Base-by-base conservation (phyloP, 371 early-diverging fungal species). In the Mucor indicus region DNA sequence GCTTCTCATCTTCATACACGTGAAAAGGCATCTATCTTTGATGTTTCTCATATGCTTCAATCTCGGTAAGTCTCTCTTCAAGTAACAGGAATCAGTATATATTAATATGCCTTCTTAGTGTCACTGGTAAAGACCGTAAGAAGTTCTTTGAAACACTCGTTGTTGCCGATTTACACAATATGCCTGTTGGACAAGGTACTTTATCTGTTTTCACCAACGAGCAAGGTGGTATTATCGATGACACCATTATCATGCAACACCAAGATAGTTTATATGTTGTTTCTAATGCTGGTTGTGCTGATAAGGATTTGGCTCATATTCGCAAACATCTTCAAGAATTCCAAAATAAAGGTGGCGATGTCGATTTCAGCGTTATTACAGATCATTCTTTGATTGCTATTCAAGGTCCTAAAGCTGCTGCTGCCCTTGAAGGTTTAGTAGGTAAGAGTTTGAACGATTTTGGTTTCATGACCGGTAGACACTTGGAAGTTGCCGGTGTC, bases 1-100 rank as follows among this genome's bases (percentile, higher is more conserved):
- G 89, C 90, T 15, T 91, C 93, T 16, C 96, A 96, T 64, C 59
- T 81, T 45, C 94, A 93, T 75, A 96, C 96, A 3, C 82, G 98
- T 56, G 68, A 84, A 58, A 85, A 92, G 50, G 93, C 95, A 1
- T 94, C 95, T 4, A 70, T 98, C 46, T 98, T 98, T 68, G 98
- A 98, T 72, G 98, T 98, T 25, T 92, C 94, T 23, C 98, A 98
- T 67, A 98, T 98, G 98, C 83, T 97, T 44, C 98, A 98, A 72
- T 89, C 95, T 25, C 80, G 89, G 90, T 89, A 79, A 54, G 61
- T 40, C 13, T 30, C 24, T 17, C 22, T 15, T 20, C 29, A 27
- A 27, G 5, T 7, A 7, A 27, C 29, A 27, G 11, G 5, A 27
- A 5, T 7, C 29, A 27, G 11, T 27, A 27, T 27, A 27, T 27